These are phyloP conservation scores for Withania somnifera DNA, from an alignment of 305 asterid genomes.

Conservation along the genomic window DNA sequence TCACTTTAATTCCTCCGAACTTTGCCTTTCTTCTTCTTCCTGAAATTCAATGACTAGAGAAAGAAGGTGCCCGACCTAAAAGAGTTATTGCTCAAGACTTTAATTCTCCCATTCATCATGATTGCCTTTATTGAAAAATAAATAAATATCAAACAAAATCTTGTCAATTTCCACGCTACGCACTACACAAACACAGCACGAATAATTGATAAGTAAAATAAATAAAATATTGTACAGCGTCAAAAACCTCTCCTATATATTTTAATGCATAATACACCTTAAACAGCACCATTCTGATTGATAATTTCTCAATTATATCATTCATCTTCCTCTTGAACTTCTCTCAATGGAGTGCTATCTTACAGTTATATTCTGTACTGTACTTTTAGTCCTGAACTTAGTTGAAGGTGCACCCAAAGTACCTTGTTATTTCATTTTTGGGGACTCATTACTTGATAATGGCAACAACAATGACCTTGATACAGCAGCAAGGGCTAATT, in stretches of 20 bases:
- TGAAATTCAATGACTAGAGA: too few relatives aligned
- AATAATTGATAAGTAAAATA: background rate
- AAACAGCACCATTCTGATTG: background rate
- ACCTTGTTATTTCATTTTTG: slow-evolving; percentile 8
- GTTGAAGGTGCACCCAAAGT: slow-evolving; percentile 4
- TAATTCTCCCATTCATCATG: background rate
- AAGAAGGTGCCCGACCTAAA: too few relatives aligned
- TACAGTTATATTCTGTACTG: background rate
- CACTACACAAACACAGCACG: background rate
- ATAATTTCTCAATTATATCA: background rate
- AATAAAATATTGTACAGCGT: background rate
- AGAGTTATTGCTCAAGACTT: too few relatives aligned
- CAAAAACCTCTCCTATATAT: background rate
- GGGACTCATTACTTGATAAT: slow-evolving; percentile 9
- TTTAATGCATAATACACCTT: background rate
- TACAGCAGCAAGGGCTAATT: background rate
- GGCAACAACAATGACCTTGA: slow-evolving; percentile 4
- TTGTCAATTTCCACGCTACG: background rate
- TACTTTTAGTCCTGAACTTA: background rate
- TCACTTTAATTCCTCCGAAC: too few relatives aligned
- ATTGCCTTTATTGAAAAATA: background rate
- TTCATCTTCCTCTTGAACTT: background rate
- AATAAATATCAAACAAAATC: background rate
- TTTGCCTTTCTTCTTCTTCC: too few relatives aligned
- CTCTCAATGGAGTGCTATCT: background rate